Evolutionary conservation across 163 green algal genomes (phyloP), one percentile per base, ranked within the genome.

Genomic region (Coccomyxa subellipsoidea): DNA sequence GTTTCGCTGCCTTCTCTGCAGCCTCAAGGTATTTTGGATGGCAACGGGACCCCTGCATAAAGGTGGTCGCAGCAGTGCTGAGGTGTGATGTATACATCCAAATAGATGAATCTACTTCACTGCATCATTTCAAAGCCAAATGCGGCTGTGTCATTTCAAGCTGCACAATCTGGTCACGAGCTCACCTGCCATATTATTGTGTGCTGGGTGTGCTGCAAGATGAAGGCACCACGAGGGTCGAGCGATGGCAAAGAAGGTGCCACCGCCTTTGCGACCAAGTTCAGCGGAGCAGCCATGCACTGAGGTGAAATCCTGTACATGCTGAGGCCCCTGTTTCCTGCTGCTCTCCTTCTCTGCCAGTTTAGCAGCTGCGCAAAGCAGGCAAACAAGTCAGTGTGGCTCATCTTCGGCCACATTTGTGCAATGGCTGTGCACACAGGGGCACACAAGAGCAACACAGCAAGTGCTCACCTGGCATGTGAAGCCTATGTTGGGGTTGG

Each of bases 401-500:
- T 39, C 10, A 12, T 39, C 69, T 77, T 77, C 10, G 10, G n/a
- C 10, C 32, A 37, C 69, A 77, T 35, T 25, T 25, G 12, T 18
- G 69, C 12, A 39, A 12, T 76, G 69, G 21, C 69, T 7, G 69
- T 76, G 69, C 27, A 4, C 34, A 37, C 69, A 76, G 21, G 69
- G 31, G 31, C 5, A 76, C 15, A 76, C 15, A 59, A 18, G 23
- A 59, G 29, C 25, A 32, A 12, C 25, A 40, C 36, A 47, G 9
- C 8, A 36, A 31, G 69, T 32, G 76, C 76, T 34, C 36, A 80
- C 88, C 89, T 95, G 93, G 88, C 91, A 97, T 35, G 91, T 91
- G 83, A 97, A 97, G 69, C 95, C 96, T 37, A 99, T 97, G 87
- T 99, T 99, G 27, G 96, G 96, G 81, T 96, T 98, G 35, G 94